phyloP scores from a whole-genome alignment of 2,329 filamentous ascomycete species.

The Fusarium camptoceras region DNA sequence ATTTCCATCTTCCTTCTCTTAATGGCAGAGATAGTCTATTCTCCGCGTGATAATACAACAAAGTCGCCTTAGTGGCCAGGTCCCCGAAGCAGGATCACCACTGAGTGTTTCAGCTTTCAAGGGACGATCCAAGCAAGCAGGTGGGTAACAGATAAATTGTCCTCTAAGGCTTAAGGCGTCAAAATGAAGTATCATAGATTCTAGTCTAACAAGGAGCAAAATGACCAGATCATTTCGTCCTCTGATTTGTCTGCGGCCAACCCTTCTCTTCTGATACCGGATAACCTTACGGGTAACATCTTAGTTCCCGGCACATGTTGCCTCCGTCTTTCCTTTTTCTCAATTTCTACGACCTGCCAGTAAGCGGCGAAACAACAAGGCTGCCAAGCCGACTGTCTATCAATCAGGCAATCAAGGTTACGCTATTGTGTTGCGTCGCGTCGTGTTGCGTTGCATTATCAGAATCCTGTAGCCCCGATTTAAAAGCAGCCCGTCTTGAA shows the following conservation, averaged over 20 bases:
- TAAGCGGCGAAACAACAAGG: background rate
- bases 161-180: background rate
- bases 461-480: constrained; percentile 16
- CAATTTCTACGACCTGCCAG: background rate
- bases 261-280: background rate
- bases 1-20: constrained; percentile 1
- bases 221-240: background rate
- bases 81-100: background rate
- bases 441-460: constrained; percentile 20
- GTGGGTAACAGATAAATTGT: background rate
- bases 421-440: constrained; percentile 1
- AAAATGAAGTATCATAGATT: background rate
- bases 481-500: constrained; percentile 2
- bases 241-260: background rate
- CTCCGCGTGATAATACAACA: constrained; percentile 16
- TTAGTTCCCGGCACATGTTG: background rate
- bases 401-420: background rate
- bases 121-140: constrained; percentile 2
- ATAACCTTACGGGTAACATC: background rate
- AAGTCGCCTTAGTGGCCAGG: constrained; percentile 17
- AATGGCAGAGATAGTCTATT: background rate
- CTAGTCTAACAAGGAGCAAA: background rate
- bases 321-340: constrained; percentile 11
- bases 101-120: constrained; percentile 23
- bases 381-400: background rate